Percentiles rank a stretch among this genome's conserved stretches.
Conservation (phyloP, 148 eudicot species). For the Bassia scoparia region DNA sequence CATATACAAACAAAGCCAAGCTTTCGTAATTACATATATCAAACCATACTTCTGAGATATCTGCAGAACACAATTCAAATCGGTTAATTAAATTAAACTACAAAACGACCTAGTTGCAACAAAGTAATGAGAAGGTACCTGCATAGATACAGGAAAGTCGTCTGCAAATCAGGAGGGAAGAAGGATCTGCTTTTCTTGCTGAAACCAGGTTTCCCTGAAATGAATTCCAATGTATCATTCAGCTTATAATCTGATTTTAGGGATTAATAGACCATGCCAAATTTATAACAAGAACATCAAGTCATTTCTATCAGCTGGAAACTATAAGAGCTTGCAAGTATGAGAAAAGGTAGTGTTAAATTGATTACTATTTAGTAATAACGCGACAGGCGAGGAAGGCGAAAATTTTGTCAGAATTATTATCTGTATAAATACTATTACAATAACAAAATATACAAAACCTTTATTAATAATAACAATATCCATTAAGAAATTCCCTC, state of each 20-base stretch:
- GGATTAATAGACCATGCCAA: neutral
- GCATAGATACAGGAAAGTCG: constrained; percentile 95
- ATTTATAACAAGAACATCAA: neutral
- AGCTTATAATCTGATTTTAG: no score
- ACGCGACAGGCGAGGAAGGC: neutral
- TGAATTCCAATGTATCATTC: neutral
- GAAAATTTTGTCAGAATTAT: neutral
- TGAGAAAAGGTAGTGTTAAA: neutral
- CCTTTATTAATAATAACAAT: neutral
- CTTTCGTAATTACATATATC: constrained; percentile 85
- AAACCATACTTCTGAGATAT: constrained; percentile 81
- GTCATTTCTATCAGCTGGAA: neutral
- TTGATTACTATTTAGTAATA: neutral
- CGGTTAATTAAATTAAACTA: neutral
- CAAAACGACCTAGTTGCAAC: neutral
- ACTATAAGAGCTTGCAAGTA: neutral
- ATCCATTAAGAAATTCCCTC: neutral
- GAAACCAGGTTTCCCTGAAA: constrained; percentile 71
- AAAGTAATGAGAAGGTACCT: constrained; percentile 40
- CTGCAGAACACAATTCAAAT: constrained; percentile 37
- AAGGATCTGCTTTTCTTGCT: constrained; percentile 89
- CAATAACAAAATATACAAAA: neutral
- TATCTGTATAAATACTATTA: neutral
- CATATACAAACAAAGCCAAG: constrained; percentile 90
- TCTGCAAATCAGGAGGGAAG: constrained; percentile 95